Evolutionary conservation across 768 basidiomycete species (phyloP).

Genomic region (Lyophyllum decastes): DNA sequence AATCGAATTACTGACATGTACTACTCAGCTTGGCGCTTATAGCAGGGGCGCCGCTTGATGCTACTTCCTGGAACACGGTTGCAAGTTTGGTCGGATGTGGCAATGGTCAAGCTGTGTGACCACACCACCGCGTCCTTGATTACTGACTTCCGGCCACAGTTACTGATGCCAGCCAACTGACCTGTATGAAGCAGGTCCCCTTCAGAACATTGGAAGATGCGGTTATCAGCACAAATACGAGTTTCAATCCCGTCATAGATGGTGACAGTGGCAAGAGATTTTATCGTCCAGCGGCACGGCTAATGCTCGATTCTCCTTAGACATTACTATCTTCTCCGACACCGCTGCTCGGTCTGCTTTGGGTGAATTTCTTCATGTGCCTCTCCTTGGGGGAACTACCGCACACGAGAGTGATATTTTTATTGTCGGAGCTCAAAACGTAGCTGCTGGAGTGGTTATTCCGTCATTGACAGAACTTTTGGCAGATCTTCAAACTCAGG

Average conservation of each 20-base stretch:
- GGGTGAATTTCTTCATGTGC: slow-evolving; percentile 22
- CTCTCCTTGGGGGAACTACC: slow-evolving; percentile 27
- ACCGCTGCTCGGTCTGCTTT: slow-evolving; percentile 16
- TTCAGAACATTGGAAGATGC: slow-evolving; percentile 31
- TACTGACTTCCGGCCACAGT: slow-evolving; percentile 10
- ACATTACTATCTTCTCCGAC: slow-evolving; percentile 36
- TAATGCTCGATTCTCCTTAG: slow-evolving; percentile 8
- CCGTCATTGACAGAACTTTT: slow-evolving; percentile 31
- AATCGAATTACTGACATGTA: no score
- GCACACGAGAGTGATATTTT: slow-evolving; percentile 38
- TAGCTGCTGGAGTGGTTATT: slow-evolving; percentile 24
- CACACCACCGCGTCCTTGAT: slow-evolving; percentile 10
- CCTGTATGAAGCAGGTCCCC: slow-evolving; percentile 37
- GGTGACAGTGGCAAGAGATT: no score
- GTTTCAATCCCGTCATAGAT: slow-evolving; percentile 32
- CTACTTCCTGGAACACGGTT: slow-evolving; percentile 31
- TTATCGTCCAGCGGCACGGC: background rate
- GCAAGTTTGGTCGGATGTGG: slow-evolving; percentile 35
- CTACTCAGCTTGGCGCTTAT: no score
- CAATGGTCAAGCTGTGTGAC: slow-evolving; percentile 19
- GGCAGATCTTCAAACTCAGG: slow-evolving; percentile 32
- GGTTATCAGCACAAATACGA: slow-evolving; percentile 26
- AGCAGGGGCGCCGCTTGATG: slow-evolving; percentile 3
- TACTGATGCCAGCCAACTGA: slow-evolving; percentile 29
- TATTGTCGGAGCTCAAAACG: slow-evolving; percentile 26